Conservation (phyloP, 306 rosid genomes). For the Lathyrus oleraceus region DNA sequence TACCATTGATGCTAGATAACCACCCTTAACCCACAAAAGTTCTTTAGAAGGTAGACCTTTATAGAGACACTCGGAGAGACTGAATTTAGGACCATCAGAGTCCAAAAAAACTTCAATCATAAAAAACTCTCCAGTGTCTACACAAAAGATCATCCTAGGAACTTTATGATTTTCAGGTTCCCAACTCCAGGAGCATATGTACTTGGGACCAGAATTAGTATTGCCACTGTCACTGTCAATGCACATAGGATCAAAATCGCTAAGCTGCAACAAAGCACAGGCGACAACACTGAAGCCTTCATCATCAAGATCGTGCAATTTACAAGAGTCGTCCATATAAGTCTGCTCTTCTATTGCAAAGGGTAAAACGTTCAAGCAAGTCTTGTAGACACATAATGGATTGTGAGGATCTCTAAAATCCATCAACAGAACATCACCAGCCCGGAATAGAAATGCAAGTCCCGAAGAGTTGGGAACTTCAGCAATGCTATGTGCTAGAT, state of each 20-base stretch:
- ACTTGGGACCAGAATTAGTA: conserved; percentile 56
- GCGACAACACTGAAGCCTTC: conserved; percentile 88
- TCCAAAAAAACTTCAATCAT: conserved; percentile 69
- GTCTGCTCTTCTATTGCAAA: conserved; percentile 67
- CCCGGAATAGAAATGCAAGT: conserved; percentile 79
- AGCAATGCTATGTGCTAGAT: conserved; percentile 69
- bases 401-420: conserved; percentile 72
- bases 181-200: conserved; percentile 92
- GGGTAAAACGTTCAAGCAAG: conserved; percentile 64
- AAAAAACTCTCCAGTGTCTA: conserved; percentile 84
- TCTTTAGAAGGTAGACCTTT: conserved; percentile 76
- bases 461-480: conserved; percentile 86
- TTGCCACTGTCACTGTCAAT: conserved; percentile 67
- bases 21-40: conserved; percentile 87
- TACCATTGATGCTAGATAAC: conserved; percentile 77
- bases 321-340: conserved; percentile 70
- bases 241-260: conserved; percentile 94
- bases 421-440: conserved; percentile 87
- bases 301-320: conserved; percentile 81
- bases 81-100: conserved; percentile 59
- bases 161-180: conserved; percentile 62
- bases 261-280: conserved; percentile 80
- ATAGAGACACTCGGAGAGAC: conserved; percentile 81
- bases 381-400: conserved; percentile 66
- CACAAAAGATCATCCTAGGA: conserved; percentile 70